Evolutionary conservation across 129 eudicot genomes (phyloP).

Genomic region (sunflower (Helianthus annuus)): HanXRQr2.0-SUNRISE NC_035439.2:101851537-101852036

Average conservation of each 20-base stretch:
- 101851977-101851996: background rate
- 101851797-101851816: background rate
- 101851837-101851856: slow-evolving; percentile 6
- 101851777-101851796: background rate
- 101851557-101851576: background rate
- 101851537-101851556: background rate
- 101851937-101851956: background rate
- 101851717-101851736: too few species aligned
- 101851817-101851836: background rate
- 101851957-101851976: slow-evolving; percentile 10
- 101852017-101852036: background rate
- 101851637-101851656: background rate
- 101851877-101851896: background rate
- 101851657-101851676: background rate
- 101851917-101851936: slow-evolving; percentile 9
- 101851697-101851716: background rate
- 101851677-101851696: background rate
- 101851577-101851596: background rate
- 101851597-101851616: background rate
- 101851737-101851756: too few species aligned
- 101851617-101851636: slow-evolving; percentile 19
- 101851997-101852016: background rate
- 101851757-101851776: too few species aligned
- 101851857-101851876: background rate
- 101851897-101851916: slow-evolving; percentile 1